Conservation (phyloP, 768 basidiomycete genomes). For the Collybia sp. region DNA sequence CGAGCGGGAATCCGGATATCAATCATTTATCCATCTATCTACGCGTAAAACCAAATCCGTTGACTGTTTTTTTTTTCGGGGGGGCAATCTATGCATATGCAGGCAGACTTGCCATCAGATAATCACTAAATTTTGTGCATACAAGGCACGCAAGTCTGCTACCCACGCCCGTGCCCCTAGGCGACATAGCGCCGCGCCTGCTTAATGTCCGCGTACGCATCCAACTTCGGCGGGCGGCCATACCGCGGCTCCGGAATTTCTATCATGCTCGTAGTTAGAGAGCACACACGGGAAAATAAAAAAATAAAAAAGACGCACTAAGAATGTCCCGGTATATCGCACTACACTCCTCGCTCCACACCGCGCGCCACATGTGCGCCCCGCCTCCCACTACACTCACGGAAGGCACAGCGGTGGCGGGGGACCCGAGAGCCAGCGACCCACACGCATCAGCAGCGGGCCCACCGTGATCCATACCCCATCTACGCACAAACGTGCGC, state of each 20-base stretch:
- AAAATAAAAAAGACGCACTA: constrained; percentile 42
- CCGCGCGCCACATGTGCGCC: constrained; percentile 78
- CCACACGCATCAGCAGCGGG: too few relatives aligned
- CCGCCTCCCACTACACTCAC: constrained; percentile 54
- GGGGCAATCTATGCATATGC: too few relatives aligned
- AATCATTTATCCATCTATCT: too few relatives aligned
- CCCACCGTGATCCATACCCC: constrained; percentile 37
- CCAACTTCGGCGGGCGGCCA: constrained; percentile 45
- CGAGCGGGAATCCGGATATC: too few relatives aligned
- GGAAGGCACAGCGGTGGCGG: too few relatives aligned
- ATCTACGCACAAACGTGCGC: constrained; percentile 52
- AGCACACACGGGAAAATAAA: constrained; percentile 8
- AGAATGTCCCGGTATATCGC: constrained; percentile 61
- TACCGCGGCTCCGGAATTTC: constrained; percentile 49
- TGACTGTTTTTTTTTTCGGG: too few relatives aligned
- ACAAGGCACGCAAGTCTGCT: too few relatives aligned
- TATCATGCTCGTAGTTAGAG: constrained; percentile 16
- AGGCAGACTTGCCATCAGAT: too few relatives aligned
- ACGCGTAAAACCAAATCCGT: too few relatives aligned
- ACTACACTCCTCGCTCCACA: constrained; percentile 65
- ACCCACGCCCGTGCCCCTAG: constrained; percentile 7
- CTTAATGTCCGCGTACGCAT: constrained; percentile 54
- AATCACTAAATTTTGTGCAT: too few relatives aligned
- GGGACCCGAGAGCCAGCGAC: too few relatives aligned
- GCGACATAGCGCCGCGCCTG: constrained; percentile 41